Percentiles rank a stretch among this genome's conserved stretches.
phyloP scores from a whole-genome alignment of 2,329 filamentous ascomycete species.

The Claviceps pazoutovae region DNA sequence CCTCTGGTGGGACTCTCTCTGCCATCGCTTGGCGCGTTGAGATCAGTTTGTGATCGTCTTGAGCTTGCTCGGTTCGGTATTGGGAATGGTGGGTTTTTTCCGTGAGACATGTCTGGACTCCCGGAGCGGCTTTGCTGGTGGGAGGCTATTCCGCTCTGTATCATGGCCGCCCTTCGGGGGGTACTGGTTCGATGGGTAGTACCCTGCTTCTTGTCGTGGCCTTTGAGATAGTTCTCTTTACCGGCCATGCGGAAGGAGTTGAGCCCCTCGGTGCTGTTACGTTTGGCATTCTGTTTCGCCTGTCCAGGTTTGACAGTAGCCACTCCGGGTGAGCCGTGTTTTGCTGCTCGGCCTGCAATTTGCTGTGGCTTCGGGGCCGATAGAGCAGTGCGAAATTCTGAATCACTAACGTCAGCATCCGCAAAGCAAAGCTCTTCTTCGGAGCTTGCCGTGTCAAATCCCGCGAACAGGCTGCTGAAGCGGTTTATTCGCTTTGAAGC shows the following conservation, averaged over 20 bases:
- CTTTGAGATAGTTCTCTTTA: slow-evolving; percentile 14
- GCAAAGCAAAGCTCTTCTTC: slow-evolving; percentile 51
- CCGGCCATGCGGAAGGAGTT: slow-evolving; percentile 28
- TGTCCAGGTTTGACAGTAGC: slow-evolving; percentile 31
- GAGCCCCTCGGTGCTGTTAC: slow-evolving; percentile 28
- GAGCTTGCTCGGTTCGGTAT: slow-evolving; percentile 86
- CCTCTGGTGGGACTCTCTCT: slow-evolving; percentile 60
- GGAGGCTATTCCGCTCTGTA: slow-evolving; percentile 61
- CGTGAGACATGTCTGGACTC: slow-evolving; percentile 51
- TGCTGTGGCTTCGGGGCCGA: slow-evolving; percentile 45
- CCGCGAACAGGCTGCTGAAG: slow-evolving; percentile 75
- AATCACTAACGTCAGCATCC: slow-evolving; percentile 48
- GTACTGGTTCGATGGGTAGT: slow-evolving; percentile 33
- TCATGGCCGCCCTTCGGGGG: slow-evolving; percentile 67
- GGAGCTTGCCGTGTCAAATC: slow-evolving; percentile 61
- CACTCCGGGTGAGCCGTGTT: slow-evolving; percentile 27
- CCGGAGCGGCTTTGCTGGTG: slow-evolving; percentile 49
- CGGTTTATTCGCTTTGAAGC: slow-evolving; percentile 53
- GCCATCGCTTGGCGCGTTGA: slow-evolving; percentile 56
- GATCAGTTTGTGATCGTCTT: slow-evolving; percentile 51
- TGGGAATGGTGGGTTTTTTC: slow-evolving; percentile 66
- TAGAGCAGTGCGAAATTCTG: slow-evolving; percentile 52
- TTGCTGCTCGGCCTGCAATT: slow-evolving; percentile 22
- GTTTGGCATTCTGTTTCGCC: slow-evolving; percentile 19
- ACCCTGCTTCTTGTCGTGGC: slow-evolving; percentile 18